A percentile compares a stretch with the other conserved stretches of the same genome.
These are phyloP conservation scores for Lupinus albus DNA, from an alignment of 306 rosid genomes.

Conservation along the genomic window DNA sequence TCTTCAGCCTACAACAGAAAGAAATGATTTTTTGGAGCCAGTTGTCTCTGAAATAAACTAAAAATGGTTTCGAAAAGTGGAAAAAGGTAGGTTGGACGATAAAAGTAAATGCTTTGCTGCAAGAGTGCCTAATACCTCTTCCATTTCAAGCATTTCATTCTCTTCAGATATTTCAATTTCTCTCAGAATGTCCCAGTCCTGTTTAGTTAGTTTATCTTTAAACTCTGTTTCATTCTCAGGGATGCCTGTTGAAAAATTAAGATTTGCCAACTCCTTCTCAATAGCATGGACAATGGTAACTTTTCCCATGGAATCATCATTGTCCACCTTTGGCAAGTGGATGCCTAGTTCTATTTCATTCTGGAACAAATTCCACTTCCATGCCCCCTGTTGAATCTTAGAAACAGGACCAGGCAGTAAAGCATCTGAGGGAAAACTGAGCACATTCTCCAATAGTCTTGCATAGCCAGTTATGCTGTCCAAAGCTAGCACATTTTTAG, in stretches of 20 bases:
- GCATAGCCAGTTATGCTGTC: slow-evolving; percentile 82
- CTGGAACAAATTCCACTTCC: slow-evolving; percentile 83
- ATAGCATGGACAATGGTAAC: slow-evolving; percentile 61
- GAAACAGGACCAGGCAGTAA: slow-evolving; percentile 73
- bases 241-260: slow-evolving; percentile 46
- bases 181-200: slow-evolving; percentile 75
- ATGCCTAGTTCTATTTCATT: slow-evolving; percentile 47
- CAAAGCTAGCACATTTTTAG: slow-evolving; percentile 77
- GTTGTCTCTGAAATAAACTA: slow-evolving; percentile 31
- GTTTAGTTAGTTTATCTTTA: slow-evolving; percentile 56
- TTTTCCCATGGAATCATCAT: slow-evolving; percentile 39
- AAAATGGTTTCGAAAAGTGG: slow-evolving; percentile 33
- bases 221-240: slow-evolving; percentile 56
- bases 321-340: slow-evolving; percentile 43
- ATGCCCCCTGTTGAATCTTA: slow-evolving; percentile 64
- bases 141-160: slow-evolving; percentile 76
- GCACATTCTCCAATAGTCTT: slow-evolving; percentile 86
- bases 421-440: slow-evolving; percentile 79
- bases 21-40: slow-evolving; percentile 34
- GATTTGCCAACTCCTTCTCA: slow-evolving; percentile 59
- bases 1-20: slow-evolving; percentile 68
- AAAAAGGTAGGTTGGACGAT: slow-evolving; percentile 26
- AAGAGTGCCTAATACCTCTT: slow-evolving; percentile 68
- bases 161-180: slow-evolving; percentile 81
- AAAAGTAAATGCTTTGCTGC: slow-evolving; percentile 30